Evolutionary conservation across 345 rosid species (phyloP), one percentile per base, ranked within the genome.

Genomic region (Eucalyptus polyanthemos): DNA sequence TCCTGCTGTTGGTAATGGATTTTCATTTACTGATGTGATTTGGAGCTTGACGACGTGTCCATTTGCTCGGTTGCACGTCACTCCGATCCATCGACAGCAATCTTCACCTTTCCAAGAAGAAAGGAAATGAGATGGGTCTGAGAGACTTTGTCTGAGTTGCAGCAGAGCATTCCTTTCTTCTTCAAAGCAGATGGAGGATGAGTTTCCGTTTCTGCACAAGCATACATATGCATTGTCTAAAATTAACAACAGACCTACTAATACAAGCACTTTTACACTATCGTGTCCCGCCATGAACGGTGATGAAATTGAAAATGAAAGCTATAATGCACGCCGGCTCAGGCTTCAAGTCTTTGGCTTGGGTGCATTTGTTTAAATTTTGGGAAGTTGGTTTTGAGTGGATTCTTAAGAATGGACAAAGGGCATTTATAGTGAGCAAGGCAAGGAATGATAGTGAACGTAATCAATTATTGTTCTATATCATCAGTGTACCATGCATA

Each of bases 1-100:
- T 7, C 0, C 62, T 24, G 0, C n/a, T 24, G 3, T 0, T 9
- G 0, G 2, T 4, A 51, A 7, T 7, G 22, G 22, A 51, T 17
- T 0, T 17, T 53, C 56, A 3, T 17, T 7, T 53, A 17, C 24
- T 51, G 56, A 3, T 4, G 10, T 1, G 37, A 65, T 29, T 3
- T 76, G 60, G 29, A 88, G 17, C 89, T 9, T 50, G 69, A 69
- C 51, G 14, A 88, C 42, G 8, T 22, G 88, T n/a, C 49, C 67
- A n/a, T 50, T 69, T 42, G 14, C n/a, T 50, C 19, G 19, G 6
- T 88, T 21, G 27, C 86, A 88, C 31, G 54, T 51, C n/a, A 88
- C 86, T 14, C 89, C 89, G 2, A 15, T 76, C 89, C 89, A 88
- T 17, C 7, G 34, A 50, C 89, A 88, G 17, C 89, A 88, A 76